These are phyloP conservation scores for Bruguiera parviflora DNA, from an alignment of 345 rosid species.

Conservation along the genomic window DNA sequence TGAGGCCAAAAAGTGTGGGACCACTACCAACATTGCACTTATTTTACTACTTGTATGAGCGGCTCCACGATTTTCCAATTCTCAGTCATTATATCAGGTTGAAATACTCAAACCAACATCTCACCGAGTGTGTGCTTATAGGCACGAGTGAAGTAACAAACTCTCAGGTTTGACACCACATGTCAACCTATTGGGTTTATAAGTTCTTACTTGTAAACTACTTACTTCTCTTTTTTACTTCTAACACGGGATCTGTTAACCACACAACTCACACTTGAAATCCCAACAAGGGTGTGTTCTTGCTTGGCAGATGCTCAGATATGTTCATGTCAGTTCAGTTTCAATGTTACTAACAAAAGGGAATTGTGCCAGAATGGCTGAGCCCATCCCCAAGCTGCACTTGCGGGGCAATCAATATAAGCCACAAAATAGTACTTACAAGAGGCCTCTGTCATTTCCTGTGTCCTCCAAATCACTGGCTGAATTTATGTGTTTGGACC, in stretches of 20 bases:
- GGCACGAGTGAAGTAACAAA: too few species aligned
- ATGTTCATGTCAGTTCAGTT: constrained; percentile 11
- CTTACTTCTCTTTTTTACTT: too few species aligned
- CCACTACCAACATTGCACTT: too few species aligned
- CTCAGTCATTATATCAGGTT: constrained; percentile 4
- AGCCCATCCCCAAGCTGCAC: background rate
- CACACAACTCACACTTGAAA: too few species aligned
- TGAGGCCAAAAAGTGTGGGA: too few species aligned
- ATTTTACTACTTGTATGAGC: background rate
- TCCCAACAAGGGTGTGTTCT: background rate
- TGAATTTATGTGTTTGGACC: background rate
- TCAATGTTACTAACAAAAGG: background rate
- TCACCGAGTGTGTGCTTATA: too few species aligned
- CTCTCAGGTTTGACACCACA: too few species aligned
- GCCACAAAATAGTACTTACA: background rate
- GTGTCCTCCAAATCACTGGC: background rate
- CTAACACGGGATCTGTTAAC: too few species aligned
- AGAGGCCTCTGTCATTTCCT: background rate
- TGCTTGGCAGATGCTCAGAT: constrained; percentile 16
- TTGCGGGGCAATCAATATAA: background rate
- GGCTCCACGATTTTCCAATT: background rate
- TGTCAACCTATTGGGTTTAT: too few species aligned
- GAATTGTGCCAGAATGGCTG: background rate
- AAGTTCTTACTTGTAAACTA: too few species aligned
- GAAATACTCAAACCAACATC: background rate